These are phyloP conservation scores for Cucumis melo DNA, from an alignment of 306 rosid species.

Conservation along the genomic window DNA sequence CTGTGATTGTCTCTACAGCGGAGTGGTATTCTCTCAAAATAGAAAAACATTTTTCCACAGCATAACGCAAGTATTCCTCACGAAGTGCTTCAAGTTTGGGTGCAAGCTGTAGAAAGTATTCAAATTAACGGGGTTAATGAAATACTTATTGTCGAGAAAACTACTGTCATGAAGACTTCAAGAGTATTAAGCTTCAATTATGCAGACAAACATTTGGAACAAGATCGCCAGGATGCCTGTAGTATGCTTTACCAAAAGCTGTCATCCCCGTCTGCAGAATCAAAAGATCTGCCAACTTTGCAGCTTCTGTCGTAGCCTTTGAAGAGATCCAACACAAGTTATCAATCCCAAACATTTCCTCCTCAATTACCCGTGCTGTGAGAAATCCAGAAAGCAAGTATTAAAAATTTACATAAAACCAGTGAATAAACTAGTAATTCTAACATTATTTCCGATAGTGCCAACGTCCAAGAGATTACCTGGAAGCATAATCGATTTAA, in stretches of 20 bases:
- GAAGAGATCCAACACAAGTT: conserved; percentile 94
- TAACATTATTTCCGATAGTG: background rate
- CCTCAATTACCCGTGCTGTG: conserved; percentile 88
- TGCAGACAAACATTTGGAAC: conserved; percentile 68
- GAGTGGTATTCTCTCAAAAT: conserved; percentile 61
- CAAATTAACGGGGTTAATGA: background rate
- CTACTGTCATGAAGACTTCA: background rate
- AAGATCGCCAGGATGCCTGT: conserved; percentile 66
- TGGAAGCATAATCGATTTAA: background rate
- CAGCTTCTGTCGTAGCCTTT: conserved; percentile 75
- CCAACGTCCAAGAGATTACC: background rate
- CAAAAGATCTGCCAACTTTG: conserved; percentile 68
- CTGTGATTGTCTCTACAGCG: conserved; percentile 92
- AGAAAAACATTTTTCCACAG: conserved; percentile 58
- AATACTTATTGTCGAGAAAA: background rate
- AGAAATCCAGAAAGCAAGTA: background rate
- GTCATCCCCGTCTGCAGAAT: conserved; percentile 98
- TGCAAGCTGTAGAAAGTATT: conserved; percentile 55
- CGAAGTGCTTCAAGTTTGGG: conserved; percentile 83
- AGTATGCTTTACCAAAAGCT: conserved; percentile 89
- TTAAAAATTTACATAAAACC: conserved; percentile 9
- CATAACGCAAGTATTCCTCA: conserved; percentile 90
- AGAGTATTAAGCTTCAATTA: background rate
- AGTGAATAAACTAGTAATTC: conserved; percentile 3
- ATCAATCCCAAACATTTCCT: conserved; percentile 89